These are phyloP conservation scores for Saturnispora quitensis DNA, from an alignment of 805 yeast species.

Conservation along the genomic window DNA sequence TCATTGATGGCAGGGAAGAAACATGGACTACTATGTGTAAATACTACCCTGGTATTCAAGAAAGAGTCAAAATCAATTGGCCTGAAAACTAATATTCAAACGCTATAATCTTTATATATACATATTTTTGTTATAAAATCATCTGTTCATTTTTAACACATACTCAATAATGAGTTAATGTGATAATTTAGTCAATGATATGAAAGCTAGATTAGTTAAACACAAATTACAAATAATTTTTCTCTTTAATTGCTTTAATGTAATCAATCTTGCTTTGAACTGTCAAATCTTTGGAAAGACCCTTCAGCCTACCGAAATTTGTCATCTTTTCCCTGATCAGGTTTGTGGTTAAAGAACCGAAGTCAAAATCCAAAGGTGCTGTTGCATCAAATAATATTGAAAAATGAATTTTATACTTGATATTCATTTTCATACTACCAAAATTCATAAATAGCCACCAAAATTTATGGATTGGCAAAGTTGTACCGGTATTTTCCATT, in stretches of 20 bases:
- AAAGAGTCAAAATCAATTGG: constrained; percentile 23
- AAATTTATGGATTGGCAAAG: constrained; percentile 18
- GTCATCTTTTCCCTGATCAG: constrained; percentile 24
- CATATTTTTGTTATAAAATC: background rate
- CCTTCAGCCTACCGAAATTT: constrained; percentile 40
- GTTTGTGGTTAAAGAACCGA: constrained; percentile 3
- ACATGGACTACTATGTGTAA: constrained; percentile 24
- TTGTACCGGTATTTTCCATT: constrained; percentile 27
- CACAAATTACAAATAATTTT: constrained; percentile 2
- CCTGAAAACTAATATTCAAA: constrained; percentile 13
- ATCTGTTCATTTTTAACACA: background rate
- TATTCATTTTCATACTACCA: constrained; percentile 11
- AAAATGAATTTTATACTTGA: constrained; percentile 18
- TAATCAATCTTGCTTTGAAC: constrained; percentile 37
- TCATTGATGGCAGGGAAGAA: constrained; percentile 52
- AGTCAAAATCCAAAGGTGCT: background rate
- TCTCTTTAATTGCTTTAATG: constrained; percentile 11
- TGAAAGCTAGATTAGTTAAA: background rate
- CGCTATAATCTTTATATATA: background rate
- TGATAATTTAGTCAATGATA: background rate
- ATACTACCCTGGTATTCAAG: constrained; percentile 26
- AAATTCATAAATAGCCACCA: constrained; percentile 11
- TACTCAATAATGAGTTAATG: background rate
- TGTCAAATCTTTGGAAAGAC: constrained; percentile 38
- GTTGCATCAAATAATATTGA: constrained; percentile 6